These are phyloP conservation scores for Moniliophthora roreri DNA, from an alignment of 1,284 basidiomycete species.

Conservation along the genomic window DNA sequence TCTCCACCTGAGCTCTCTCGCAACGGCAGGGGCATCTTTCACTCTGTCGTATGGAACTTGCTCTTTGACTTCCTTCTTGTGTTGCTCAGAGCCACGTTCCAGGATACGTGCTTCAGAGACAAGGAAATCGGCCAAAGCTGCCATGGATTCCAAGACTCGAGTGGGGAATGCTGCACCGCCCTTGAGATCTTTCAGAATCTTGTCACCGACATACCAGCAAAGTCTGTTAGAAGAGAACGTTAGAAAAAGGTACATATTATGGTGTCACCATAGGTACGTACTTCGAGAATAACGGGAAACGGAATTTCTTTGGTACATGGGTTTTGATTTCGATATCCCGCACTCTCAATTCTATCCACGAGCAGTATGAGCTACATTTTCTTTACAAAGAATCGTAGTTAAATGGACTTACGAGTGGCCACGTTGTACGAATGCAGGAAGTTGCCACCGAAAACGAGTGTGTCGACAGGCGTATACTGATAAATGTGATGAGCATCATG, in stretches of 20 bases:
- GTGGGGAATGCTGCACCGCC: slow-evolving; percentile 54
- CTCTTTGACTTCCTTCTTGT: slow-evolving; percentile 73
- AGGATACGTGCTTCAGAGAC: slow-evolving; percentile 73
- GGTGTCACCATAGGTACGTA: slow-evolving; percentile 32
- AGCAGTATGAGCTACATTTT: neutral
- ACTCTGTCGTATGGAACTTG: slow-evolving; percentile 79
- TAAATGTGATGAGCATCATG: slow-evolving; percentile 3
- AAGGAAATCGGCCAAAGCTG: slow-evolving; percentile 73
- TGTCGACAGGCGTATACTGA: slow-evolving; percentile 88
- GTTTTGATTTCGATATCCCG: slow-evolving; percentile 92
- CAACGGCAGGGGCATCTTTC: slow-evolving; percentile 75
- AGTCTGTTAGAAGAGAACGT: slow-evolving; percentile 47
- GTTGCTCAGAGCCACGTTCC: slow-evolving; percentile 61
- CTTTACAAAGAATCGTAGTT: slow-evolving; percentile 18
- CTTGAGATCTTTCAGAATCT: slow-evolving; percentile 72
- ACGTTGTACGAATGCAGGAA: slow-evolving; percentile 88
- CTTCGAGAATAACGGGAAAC: slow-evolving; percentile 87
- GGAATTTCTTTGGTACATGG: slow-evolving; percentile 92
- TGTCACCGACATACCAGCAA: slow-evolving; percentile 88
- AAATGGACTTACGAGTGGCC: slow-evolving; percentile 53
- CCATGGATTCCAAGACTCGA: slow-evolving; percentile 73
- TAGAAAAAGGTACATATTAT: neutral
- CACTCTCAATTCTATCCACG: slow-evolving; percentile 73
- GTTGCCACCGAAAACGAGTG: slow-evolving; percentile 96
- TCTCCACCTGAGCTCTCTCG: slow-evolving; percentile 83